Conservation (phyloP, 129 eudicot species). For the Heracleum sosnowskyi region DNA sequence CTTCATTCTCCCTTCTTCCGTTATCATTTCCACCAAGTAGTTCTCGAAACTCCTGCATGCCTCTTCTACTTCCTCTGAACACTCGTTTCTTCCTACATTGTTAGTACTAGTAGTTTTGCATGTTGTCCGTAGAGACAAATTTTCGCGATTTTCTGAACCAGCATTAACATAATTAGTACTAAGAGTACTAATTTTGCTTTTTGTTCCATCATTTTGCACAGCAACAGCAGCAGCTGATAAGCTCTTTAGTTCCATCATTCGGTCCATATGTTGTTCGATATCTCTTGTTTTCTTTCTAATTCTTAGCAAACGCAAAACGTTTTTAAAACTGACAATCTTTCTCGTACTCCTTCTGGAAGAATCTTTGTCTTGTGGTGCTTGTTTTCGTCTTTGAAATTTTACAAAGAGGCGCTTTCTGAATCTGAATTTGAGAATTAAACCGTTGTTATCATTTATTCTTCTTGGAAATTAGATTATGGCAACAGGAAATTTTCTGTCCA, state of each 20-base stretch:
- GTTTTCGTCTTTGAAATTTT: slow-evolving; percentile 22
- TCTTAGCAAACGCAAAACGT: slow-evolving; percentile 21
- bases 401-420: slow-evolving; percentile 45
- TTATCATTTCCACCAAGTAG: slow-evolving; percentile 66
- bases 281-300: slow-evolving; percentile 13
- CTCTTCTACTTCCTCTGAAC: slow-evolving; percentile 30
- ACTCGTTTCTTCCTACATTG: slow-evolving; percentile 7
- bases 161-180: slow-evolving; percentile 16
- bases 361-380: not conserved
- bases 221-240: slow-evolving; percentile 26
- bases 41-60: slow-evolving; percentile 70
- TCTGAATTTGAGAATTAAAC: slow-evolving; percentile 31
- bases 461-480: too few species aligned
- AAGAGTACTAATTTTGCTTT: slow-evolving; percentile 45
- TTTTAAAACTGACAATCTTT: slow-evolving; percentile 6
- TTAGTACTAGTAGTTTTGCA: slow-evolving; percentile 41
- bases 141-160: slow-evolving; percentile 11
- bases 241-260: slow-evolving; percentile 54
- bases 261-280: slow-evolving; percentile 24
- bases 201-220: slow-evolving; percentile 38
- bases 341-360: not conserved
- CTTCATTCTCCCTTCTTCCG: slow-evolving; percentile 63
- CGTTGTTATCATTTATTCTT: too few species aligned
- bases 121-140: slow-evolving; percentile 44
- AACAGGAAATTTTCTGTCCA: too few species aligned